Percentiles rank a stretch among this genome's conserved stretches.
Conservation (phyloP, 2,329 filamentous ascomycete genomes). For the Fusarium armeniacum region DNA sequence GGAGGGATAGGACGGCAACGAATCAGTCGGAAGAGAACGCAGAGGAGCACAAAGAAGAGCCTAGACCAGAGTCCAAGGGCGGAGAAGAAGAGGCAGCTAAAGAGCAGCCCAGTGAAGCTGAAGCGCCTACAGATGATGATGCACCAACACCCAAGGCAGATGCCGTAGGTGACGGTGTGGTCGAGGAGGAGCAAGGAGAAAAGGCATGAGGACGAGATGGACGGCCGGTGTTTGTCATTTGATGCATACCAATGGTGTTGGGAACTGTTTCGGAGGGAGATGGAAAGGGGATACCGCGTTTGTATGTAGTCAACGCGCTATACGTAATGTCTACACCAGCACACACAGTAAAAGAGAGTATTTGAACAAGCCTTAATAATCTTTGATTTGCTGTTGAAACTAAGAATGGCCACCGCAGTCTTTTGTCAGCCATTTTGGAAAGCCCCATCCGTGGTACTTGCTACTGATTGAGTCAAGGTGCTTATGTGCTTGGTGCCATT, state of each 20-base stretch:
- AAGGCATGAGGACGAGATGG: slow-evolving; percentile 44
- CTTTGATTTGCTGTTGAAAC: slow-evolving; percentile 3
- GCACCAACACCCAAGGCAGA: slow-evolving; percentile 40
- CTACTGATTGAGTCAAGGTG: not conserved
- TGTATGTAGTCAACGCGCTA: slow-evolving; percentile 50
- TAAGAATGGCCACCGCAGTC: not conserved
- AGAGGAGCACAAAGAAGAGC: slow-evolving; percentile 46
- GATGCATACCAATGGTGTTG: slow-evolving; percentile 48
- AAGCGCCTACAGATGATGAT: slow-evolving; percentile 35
- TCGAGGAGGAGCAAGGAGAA: slow-evolving; percentile 40
- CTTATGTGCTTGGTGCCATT: not conserved
- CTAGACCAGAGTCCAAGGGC: slow-evolving; percentile 27
- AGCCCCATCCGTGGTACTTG: not conserved
- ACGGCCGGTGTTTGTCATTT: slow-evolving; percentile 35
- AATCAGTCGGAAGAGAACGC: slow-evolving; percentile 51
- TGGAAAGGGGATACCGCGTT: slow-evolving; percentile 29
- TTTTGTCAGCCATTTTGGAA: too few species aligned
- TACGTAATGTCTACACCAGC: slow-evolving; percentile 58
- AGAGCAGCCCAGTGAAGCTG: slow-evolving; percentile 31
- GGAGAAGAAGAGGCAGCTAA: slow-evolving; percentile 36
- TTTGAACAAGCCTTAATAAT: slow-evolving; percentile 32
- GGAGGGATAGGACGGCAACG: slow-evolving; percentile 71
- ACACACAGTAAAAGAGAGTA: slow-evolving; percentile 44
- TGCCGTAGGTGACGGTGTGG: slow-evolving; percentile 28
- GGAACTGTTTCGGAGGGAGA: slow-evolving; percentile 32